These are phyloP conservation scores for Vanrija pseudolonga DNA, from an alignment of 1,284 basidiomycete species.

Conservation along the genomic window DNA sequence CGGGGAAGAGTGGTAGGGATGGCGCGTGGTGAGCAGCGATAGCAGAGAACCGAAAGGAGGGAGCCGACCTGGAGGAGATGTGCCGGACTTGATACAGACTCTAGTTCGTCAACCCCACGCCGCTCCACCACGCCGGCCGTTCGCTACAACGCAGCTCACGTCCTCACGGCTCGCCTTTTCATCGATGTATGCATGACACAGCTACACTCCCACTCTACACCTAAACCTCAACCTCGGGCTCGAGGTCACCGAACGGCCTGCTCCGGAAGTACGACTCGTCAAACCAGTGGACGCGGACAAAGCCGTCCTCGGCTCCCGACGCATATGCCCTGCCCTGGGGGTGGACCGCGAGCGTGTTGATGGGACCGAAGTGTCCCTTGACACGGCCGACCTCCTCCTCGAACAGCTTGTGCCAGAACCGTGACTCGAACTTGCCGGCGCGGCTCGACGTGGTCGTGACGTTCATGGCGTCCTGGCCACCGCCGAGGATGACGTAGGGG, in stretches of 20 bases:
- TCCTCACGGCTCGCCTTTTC: background rate
- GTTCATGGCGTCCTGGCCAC: conserved; percentile 96
- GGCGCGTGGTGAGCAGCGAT: too few species aligned
- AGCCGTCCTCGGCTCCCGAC: conserved; percentile 95
- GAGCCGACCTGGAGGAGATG: too few species aligned
- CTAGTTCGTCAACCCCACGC: too few species aligned
- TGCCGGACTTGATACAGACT: too few species aligned
- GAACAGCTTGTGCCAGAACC: conserved; percentile 98
- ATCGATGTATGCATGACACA: conserved; percentile 15
- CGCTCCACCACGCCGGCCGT: too few species aligned
- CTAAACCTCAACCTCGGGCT: conserved; percentile 58
- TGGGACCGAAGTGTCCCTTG: conserved; percentile 88
- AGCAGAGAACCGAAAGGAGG: too few species aligned
- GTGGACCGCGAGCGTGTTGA: conserved; percentile 97
- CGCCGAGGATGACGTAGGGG: conserved; percentile 89
- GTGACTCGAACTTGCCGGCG: conserved; percentile 96
- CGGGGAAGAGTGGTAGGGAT: too few species aligned
- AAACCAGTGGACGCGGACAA: conserved; percentile 80
- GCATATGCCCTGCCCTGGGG: conserved; percentile 85
- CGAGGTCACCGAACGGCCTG: conserved; percentile 83
- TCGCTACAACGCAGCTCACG: too few species aligned
- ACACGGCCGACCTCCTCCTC: conserved; percentile 97
- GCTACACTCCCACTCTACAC: conserved; percentile 8
- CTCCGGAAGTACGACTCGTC: conserved; percentile 87
- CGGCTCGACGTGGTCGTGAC: conserved; percentile 92